Percentiles rank a stretch among this genome's conserved stretches.
Conservation (phyloP, 1,284 basidiomycete genomes). For the Rhodotorula sp. region DNA sequence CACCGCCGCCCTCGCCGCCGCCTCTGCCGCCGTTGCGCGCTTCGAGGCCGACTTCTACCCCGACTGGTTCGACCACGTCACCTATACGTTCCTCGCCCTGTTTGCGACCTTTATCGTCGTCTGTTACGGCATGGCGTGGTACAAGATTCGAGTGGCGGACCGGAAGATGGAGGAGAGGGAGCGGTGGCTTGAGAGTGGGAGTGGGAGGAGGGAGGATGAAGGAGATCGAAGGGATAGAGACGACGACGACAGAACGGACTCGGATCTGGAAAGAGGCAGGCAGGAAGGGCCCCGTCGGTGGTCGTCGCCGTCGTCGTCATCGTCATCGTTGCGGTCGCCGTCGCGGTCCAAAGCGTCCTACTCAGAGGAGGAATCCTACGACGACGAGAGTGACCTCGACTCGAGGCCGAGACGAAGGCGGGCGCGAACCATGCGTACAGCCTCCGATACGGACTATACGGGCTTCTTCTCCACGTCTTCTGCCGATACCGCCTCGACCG, state of each 20-base stretch:
- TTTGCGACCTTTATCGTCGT: neutral
- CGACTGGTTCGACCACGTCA: neutral
- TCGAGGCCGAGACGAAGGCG: no score
- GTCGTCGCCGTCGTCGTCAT: no score
- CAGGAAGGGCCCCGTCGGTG: no score
- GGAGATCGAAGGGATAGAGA: neutral
- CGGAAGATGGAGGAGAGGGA: neutral
- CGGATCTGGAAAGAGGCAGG: neutral
- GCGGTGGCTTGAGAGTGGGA: neutral
- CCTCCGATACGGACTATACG: no score
- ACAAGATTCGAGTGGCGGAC: neutral
- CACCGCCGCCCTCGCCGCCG: neutral
- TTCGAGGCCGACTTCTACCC: neutral
- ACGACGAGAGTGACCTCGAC: no score
- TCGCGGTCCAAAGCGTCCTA: no score
- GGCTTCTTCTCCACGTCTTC: no score
- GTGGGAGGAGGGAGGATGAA: neutral
- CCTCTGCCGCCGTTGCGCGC: no score
- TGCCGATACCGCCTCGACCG: no score
- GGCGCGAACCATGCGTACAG: no score
- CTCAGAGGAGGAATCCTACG: no score
- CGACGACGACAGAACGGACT: neutral
- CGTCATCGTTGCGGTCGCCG: no score
- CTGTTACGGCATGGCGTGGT: neutral
- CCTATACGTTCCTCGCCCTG: neutral